Evolutionary conservation across 176 grass and related monocot species (phyloP), one percentile per base, ranked within the genome.

Genomic region (Musa beccarii): DNA sequence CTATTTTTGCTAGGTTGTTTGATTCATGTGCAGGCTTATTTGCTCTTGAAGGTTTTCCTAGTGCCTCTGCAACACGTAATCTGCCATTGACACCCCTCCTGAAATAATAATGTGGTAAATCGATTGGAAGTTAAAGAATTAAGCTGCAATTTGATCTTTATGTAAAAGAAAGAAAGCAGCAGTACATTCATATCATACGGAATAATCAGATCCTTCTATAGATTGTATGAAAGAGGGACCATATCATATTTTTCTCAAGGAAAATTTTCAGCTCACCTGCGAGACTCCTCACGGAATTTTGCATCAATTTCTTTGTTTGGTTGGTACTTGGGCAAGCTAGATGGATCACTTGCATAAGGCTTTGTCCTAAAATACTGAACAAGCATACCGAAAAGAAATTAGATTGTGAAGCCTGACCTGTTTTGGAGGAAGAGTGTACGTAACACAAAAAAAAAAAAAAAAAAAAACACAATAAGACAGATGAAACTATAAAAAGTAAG

Each of bases 281-380:
- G 59, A 11, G 50, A 13, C 8, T 75, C 49, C 51, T 75, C 91
- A 1, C 91, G 88, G 69, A 81, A 59, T 78, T 95, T 95, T 52
- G 91, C 91, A 75, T 99, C 91, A 52, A 99, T 99, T 79, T 99
- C 96, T 83, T 89, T 91, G 78, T 88, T 94, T 20, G 96, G 96
- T 67, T 85, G 75, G 73, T 91, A 95, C 79, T 84, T 91, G 15
- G 96, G 96, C 85, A 95, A 68, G 83, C 81, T 89, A 11, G 81
- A 82, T 8, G 96, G 83, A 0, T 92, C 89, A 56, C 86, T 89
- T 17, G 89, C 86, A 79, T 80, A 81, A 71, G 89, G 89, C 66
- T 87, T 56, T 56, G 85, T 86, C 71, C 49, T 52, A 74, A 99
- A 99, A 80, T 92, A 99, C 84, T 93, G 79, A 74, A 84, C 73